phyloP scores from a whole-genome alignment of 768 basidiomycete species.

The Mrakia gelida region DNA sequence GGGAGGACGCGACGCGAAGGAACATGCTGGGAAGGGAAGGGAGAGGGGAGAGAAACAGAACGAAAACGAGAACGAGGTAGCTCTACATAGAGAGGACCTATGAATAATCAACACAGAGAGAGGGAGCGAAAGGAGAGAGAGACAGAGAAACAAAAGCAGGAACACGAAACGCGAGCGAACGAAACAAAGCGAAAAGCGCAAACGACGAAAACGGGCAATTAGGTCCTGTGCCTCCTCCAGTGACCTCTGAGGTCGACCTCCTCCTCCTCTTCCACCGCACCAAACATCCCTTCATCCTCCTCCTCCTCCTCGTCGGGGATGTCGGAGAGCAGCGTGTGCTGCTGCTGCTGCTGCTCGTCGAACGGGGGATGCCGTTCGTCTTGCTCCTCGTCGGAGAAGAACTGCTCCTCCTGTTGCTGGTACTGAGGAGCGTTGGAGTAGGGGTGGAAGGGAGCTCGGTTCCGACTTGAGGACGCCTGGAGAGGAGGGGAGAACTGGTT shows the following conservation, averaged over 20 bases:
- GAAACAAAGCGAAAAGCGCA: too few relatives aligned
- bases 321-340: neutral
- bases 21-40: too few relatives aligned
- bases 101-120: too few relatives aligned
- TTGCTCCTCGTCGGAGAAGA: too few relatives aligned
- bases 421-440: neutral
- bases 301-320: neutral
- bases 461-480: neutral
- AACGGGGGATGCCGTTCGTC: neutral
- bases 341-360: neutral
- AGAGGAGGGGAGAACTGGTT: neutral
- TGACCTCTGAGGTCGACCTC: neutral
- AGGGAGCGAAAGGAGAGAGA: too few relatives aligned
- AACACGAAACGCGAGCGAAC: too few relatives aligned
- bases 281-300: neutral
- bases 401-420: neutral
- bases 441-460: neutral
- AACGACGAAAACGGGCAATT: neutral
- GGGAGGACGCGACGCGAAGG: too few relatives aligned
- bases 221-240: neutral
- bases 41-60: too few relatives aligned
- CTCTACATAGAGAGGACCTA: too few relatives aligned
- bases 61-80: too few relatives aligned
- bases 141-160: too few relatives aligned
- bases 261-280: neutral